A percentile compares a stretch with the other conserved stretches of the same genome.
Conservation (phyloP, 1,284 basidiomycete species). For the Irpex sp. region DNA sequence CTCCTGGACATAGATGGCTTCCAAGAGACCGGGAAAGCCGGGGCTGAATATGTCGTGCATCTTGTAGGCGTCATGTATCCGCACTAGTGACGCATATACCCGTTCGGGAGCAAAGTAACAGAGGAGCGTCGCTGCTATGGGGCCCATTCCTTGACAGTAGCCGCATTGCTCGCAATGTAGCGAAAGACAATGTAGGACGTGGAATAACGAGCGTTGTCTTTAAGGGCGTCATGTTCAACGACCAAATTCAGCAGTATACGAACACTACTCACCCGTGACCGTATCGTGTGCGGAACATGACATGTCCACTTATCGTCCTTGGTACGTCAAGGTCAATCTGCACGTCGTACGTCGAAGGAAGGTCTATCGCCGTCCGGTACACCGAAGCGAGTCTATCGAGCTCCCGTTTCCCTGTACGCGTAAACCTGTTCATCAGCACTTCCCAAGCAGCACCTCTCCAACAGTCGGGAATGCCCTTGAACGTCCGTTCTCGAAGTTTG, state of each 20-base stretch:
- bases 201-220: constrained; percentile 91
- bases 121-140: constrained; percentile 91
- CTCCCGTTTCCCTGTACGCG: constrained; percentile 41
- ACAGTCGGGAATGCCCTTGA: constrained; percentile 95
- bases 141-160: constrained; percentile 99
- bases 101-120: constrained; percentile 91
- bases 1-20: constrained; percentile 94
- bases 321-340: constrained; percentile 99
- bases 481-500: constrained; percentile 73
- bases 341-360: constrained; percentile 86
- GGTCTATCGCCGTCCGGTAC: constrained; percentile 68
- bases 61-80: constrained; percentile 84
- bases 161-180: constrained; percentile 85
- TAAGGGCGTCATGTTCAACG: constrained; percentile 8
- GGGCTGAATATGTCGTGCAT: constrained; percentile 91
- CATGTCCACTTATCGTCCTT: constrained; percentile 91
- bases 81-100: constrained; percentile 81
- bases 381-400: constrained; percentile 42
- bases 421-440: constrained; percentile 57
- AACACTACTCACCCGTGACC: constrained; percentile 73
- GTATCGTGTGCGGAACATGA: constrained; percentile 94
- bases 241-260: no score
- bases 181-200: constrained; percentile 91
- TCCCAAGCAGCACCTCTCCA: constrained; percentile 96
- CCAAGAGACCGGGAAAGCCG: constrained; percentile 94